A percentile compares a stretch with the other conserved stretches of the same genome.
Conservation (phyloP, 495 filamentous ascomycete species). For the Immersiella caudata region DNA sequence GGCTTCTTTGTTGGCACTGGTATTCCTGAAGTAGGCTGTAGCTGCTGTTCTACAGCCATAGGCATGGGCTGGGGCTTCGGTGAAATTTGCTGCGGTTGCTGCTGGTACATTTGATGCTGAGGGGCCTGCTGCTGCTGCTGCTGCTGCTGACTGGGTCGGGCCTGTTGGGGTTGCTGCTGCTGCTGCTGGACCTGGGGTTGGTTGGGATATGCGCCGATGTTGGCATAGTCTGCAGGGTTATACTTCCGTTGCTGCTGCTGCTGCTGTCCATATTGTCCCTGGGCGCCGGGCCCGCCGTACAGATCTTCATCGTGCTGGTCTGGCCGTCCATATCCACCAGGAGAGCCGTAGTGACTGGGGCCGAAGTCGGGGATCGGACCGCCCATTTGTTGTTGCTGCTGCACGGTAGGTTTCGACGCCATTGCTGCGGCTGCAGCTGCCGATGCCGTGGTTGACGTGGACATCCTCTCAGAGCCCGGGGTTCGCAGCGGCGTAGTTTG, state of each 20-base stretch:
- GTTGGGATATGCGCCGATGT: conserved; percentile 55
- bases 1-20: conserved; percentile 51
- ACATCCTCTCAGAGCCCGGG: conserved; percentile 44
- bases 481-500: conserved; percentile 51
- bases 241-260: conserved; percentile 59
- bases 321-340: conserved; percentile 42
- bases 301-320: conserved; percentile 44
- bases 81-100: conserved; percentile 26
- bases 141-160: conserved; percentile 35
- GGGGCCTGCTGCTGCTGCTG: conserved; percentile 23
- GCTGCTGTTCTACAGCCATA: conserved; percentile 34
- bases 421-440: conserved; percentile 53
- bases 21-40: conserved; percentile 36
- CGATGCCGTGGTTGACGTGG: conserved; percentile 45
- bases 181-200: conserved; percentile 42
- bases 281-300: conserved; percentile 44
- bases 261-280: conserved; percentile 34
- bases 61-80: conserved; percentile 46
- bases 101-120: conserved; percentile 45
- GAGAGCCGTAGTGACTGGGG: conserved; percentile 42
- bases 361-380: conserved; percentile 41
- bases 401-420: conserved; percentile 39
- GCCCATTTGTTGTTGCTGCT: conserved; percentile 28
- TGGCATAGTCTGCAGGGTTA: conserved; percentile 72
- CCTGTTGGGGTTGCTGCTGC: conserved; percentile 29